Conservation (phyloP, 257 asterid genomes). For the Catharanthus roseus region DNA sequence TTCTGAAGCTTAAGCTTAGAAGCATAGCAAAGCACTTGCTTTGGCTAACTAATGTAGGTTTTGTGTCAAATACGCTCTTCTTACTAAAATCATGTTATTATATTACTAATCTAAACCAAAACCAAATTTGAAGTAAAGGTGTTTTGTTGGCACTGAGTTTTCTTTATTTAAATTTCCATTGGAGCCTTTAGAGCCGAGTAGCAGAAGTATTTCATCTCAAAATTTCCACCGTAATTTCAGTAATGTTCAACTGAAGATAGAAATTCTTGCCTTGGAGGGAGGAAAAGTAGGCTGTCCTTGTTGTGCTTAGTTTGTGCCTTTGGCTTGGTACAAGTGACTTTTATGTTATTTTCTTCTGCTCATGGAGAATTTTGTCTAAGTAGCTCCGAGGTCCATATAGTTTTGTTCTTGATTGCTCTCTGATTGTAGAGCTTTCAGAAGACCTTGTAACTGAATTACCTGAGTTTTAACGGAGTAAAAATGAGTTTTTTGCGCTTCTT, state of each 20-base stretch:
- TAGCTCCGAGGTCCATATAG: neutral
- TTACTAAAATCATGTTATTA: neutral
- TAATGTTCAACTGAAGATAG: neutral
- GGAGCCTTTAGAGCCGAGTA: neutral
- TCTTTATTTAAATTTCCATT: too few relatives aligned
- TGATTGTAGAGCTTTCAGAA: neutral
- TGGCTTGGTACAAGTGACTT: neutral
- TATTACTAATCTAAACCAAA: too few relatives aligned
- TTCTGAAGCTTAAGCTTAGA: too few relatives aligned
- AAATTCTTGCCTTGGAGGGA: neutral
- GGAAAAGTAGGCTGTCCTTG: neutral
- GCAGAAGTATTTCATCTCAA: neutral
- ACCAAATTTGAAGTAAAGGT: neutral
- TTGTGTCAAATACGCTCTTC: neutral
- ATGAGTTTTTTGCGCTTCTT: neutral
- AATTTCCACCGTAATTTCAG: neutral
- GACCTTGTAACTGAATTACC: neutral
- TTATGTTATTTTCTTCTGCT: neutral
- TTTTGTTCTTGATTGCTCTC: neutral
- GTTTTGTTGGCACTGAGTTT: neutral
- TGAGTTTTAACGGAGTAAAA: neutral
- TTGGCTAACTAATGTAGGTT: neutral
- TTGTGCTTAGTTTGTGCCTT: neutral
- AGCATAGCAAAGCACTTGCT: too few relatives aligned
- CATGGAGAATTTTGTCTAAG: neutral